Conservation (phyloP, 768 basidiomycete species). For the Leccinum subgranulosum region DNA sequence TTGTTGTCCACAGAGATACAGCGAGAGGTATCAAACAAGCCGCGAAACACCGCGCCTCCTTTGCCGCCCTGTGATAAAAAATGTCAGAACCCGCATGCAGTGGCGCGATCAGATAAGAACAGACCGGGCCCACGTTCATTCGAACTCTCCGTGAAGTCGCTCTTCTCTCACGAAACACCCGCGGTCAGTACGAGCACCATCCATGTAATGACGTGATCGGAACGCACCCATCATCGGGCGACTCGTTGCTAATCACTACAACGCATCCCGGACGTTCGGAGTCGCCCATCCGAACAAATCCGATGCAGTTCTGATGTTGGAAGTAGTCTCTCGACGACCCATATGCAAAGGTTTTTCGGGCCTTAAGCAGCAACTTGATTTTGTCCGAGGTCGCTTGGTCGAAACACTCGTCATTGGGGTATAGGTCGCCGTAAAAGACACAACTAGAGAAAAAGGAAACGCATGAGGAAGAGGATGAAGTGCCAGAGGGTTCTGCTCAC, state of each 20-base stretch:
- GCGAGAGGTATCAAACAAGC: conserved; percentile 45
- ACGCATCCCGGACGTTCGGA: conserved; percentile 55
- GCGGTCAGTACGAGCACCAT: not conserved
- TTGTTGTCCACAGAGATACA: conserved; percentile 43
- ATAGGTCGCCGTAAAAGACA: conserved; percentile 85
- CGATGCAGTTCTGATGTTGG: conserved; percentile 60
- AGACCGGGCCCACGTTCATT: conserved; percentile 66
- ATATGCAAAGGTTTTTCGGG: conserved; percentile 65
- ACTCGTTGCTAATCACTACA: conserved; percentile 65
- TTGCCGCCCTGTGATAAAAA: conserved; percentile 27
- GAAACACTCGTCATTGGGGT: conserved; percentile 68
- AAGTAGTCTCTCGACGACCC: conserved; percentile 63
- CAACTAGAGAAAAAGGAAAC: conserved; percentile 45
- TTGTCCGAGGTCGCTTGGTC: conserved; percentile 48
- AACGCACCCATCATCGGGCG: conserved; percentile 14
- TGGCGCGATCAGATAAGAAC: conserved; percentile 23
- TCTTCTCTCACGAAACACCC: not conserved
- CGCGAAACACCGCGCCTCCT: conserved; percentile 40
- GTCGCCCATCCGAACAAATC: conserved; percentile 70
- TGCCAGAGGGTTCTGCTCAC: conserved; percentile 41
- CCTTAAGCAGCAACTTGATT: conserved; percentile 53
- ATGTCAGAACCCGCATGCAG: not conserved
- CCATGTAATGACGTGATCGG: not conserved
- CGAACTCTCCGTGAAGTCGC: conserved; percentile 36
- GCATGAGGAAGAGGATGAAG: not conserved